These are phyloP conservation scores for Arthrobotrys pseudoclavata DNA, from an alignment of 2,329 filamentous ascomycete genomes.

Conservation along the genomic window DNA sequence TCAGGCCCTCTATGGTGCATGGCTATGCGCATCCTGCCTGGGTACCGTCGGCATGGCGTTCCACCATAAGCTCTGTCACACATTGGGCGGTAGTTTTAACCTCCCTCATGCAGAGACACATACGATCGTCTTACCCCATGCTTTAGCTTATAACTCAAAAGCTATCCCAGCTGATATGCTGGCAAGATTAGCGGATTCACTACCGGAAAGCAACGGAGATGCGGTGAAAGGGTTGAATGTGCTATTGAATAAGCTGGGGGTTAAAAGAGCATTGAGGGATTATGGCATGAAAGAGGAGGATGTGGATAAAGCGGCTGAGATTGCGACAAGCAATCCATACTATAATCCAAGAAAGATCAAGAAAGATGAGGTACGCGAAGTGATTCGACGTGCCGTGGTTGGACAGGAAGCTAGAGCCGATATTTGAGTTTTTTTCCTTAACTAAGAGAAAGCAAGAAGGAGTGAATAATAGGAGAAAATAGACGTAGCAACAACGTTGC, in stretches of 20 bases:
- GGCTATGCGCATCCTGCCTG: constrained; percentile 75
- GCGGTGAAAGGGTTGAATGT: constrained; percentile 73
- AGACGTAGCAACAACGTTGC: constrained; percentile 18
- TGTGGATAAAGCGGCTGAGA: constrained; percentile 73
- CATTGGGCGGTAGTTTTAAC: constrained; percentile 74
- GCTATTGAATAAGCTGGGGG: constrained; percentile 71
- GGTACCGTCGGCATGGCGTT: constrained; percentile 75
- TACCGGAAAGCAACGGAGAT: constrained; percentile 73
- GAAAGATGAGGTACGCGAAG: constrained; percentile 70
- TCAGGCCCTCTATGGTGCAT: constrained; percentile 74
- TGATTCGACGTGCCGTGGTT: constrained; percentile 74
- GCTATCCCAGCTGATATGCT: constrained; percentile 70
- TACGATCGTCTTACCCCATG: constrained; percentile 74
- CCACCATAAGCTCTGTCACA: constrained; percentile 78
- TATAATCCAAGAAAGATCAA: constrained; percentile 73
- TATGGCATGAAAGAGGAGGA: constrained; percentile 74
- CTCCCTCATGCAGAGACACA: constrained; percentile 77
- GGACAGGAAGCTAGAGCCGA: constrained; percentile 72
- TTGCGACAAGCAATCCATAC: constrained; percentile 73
- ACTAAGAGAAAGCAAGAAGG: neutral
- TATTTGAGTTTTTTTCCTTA: constrained; percentile 65
- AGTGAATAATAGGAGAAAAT: constrained; percentile 17
- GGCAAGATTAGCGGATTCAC: constrained; percentile 70
- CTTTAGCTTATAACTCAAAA: constrained; percentile 75
- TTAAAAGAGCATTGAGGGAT: constrained; percentile 71